Conservation (phyloP, 306 rosid genomes). For the Mucuna pruriens region DNA sequence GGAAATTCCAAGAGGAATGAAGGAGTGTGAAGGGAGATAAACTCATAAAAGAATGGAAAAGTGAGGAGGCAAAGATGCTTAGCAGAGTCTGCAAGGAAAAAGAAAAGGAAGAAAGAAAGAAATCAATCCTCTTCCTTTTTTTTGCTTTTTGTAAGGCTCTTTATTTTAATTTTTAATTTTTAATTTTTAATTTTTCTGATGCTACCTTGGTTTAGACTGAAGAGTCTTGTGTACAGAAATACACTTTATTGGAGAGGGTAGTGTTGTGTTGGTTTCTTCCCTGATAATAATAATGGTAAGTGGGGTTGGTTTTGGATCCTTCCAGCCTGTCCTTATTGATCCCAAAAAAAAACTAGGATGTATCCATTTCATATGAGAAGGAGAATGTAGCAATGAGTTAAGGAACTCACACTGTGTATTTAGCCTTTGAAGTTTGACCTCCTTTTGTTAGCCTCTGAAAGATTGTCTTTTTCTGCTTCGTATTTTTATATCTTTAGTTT, state of each 20-base stretch:
- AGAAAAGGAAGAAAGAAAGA: slow-evolving; percentile 36
- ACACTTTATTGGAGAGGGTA: slow-evolving; percentile 11
- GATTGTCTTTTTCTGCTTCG: slow-evolving; percentile 47
- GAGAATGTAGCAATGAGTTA: slow-evolving; percentile 36
- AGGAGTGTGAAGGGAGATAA: slow-evolving; percentile 15
- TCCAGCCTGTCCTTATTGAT: slow-evolving; percentile 72
- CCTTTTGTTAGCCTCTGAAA: slow-evolving; percentile 59
- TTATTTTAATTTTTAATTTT: not conserved
- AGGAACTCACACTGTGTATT: slow-evolving; percentile 41
- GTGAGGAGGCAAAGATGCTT: slow-evolving; percentile 9
- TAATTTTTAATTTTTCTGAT: not conserved
- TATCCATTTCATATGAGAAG: slow-evolving; percentile 38
- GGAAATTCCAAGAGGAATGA: slow-evolving; percentile 41
- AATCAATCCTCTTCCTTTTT: not conserved
- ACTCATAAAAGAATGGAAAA: no score
- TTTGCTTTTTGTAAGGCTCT: slow-evolving; percentile 17
- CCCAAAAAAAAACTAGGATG: slow-evolving; percentile 39
- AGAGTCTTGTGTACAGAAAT: not conserved
- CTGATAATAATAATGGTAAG: slow-evolving; percentile 59
- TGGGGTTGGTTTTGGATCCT: slow-evolving; percentile 67
- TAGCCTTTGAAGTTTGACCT: slow-evolving; percentile 64
- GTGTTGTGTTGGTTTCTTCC: not conserved
- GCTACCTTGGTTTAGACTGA: not conserved
- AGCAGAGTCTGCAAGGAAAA: slow-evolving; percentile 11
- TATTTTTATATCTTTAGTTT: slow-evolving; percentile 11